Conservation (phyloP, 768 basidiomycete genomes). For the Sarcodon sp. region DNA sequence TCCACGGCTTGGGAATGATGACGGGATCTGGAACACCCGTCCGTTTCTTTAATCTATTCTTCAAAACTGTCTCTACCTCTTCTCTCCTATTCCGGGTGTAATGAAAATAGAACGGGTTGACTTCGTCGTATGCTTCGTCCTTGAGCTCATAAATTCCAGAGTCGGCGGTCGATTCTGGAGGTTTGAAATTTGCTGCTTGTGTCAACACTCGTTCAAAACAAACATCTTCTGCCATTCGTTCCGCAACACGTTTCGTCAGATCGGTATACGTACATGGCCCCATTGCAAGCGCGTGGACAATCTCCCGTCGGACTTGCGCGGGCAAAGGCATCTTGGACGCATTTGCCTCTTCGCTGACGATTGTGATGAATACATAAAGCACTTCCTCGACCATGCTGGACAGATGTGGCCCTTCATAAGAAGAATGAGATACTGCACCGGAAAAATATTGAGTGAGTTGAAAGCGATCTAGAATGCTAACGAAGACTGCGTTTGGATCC, state of each 20-base stretch:
- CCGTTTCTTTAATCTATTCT: constrained; percentile 53
- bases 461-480: constrained; percentile 85
- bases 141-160: constrained; percentile 83
- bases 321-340: constrained; percentile 56
- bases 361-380: constrained; percentile 75
- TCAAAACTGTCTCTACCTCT: constrained; percentile 72
- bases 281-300: constrained; percentile 83
- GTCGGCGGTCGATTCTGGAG: constrained; percentile 69
- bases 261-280: constrained; percentile 86
- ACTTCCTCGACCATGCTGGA: constrained; percentile 88
- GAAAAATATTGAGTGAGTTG: constrained; percentile 72
- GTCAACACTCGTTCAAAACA: constrained; percentile 69
- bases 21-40: constrained; percentile 40
- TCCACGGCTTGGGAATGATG: constrained; percentile 60
- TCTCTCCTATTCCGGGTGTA: constrained; percentile 90
- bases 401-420: constrained; percentile 60
- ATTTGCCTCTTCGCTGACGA: constrained; percentile 71
- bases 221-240: constrained; percentile 75
- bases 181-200: constrained; percentile 71
- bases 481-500: constrained; percentile 67
- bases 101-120: constrained; percentile 94
- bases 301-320: constrained; percentile 63
- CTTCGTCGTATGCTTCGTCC: constrained; percentile 71
- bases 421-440: constrained; percentile 39
- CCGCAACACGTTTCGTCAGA: constrained; percentile 81